Conservation (phyloP, 371 early-diverging fungal genomes). For the Mycotypha africana region DNA sequence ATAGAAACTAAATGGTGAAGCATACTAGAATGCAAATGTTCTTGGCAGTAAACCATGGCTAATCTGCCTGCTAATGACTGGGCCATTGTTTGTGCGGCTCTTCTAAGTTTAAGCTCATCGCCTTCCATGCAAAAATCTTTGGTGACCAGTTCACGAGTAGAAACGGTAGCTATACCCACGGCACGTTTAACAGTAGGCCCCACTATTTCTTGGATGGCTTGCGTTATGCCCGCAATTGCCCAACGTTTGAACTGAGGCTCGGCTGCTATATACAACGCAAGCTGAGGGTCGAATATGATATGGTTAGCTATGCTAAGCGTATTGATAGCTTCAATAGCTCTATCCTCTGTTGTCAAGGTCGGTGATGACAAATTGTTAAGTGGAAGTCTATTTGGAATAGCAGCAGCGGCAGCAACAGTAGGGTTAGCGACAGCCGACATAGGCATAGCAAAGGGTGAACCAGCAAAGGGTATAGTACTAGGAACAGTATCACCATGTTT, state of each 20-base stretch:
- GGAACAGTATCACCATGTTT: slow-evolving; percentile 23
- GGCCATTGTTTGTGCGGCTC: slow-evolving; percentile 92
- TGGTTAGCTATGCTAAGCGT: slow-evolving; percentile 63
- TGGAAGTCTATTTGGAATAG: background rate
- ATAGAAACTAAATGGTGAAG: slow-evolving; percentile 68
- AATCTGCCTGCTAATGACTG: slow-evolving; percentile 74
- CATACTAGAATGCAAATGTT: slow-evolving; percentile 89
- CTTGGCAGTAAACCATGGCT: slow-evolving; percentile 90
- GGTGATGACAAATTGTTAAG: too few species aligned
- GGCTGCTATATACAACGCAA: slow-evolving; percentile 66
- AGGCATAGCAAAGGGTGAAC: slow-evolving; percentile 5
- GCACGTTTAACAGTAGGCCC: slow-evolving; percentile 88
- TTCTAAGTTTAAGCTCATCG: slow-evolving; percentile 87
- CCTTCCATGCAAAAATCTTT: slow-evolving; percentile 95
- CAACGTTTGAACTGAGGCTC: slow-evolving; percentile 81
- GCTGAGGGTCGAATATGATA: slow-evolving; percentile 66
- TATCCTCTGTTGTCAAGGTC: too few species aligned
- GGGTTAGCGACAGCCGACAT: slow-evolving; percentile 10
- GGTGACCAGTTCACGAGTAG: slow-evolving; percentile 83
- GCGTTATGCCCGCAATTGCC: slow-evolving; percentile 82
- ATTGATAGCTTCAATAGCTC: slow-evolving; percentile 20
- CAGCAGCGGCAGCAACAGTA: background rate
- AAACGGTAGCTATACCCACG: slow-evolving; percentile 85
- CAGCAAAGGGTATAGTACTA: slow-evolving; percentile 8
- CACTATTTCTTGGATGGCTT: slow-evolving; percentile 84